Conservation (phyloP, 1,139 yeast genomes). For the Blastobotrys arbuscula region DNA sequence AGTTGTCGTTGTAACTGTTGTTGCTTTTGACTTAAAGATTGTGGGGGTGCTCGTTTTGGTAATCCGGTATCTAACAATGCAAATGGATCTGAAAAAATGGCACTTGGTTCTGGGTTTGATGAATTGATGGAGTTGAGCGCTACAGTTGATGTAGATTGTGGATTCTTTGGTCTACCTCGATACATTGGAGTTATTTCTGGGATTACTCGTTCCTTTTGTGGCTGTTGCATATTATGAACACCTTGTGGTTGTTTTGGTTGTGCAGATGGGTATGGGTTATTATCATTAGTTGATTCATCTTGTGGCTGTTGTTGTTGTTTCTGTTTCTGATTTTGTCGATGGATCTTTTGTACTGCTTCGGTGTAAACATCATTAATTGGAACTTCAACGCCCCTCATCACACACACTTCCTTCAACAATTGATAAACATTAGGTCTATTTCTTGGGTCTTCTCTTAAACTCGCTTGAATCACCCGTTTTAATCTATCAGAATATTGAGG, state of each 20-base stretch:
- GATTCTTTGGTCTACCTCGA: constrained; percentile 23
- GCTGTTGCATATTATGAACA: neutral
- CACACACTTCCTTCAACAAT: constrained; percentile 62
- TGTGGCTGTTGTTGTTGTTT: constrained; percentile 10
- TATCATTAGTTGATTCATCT: neutral
- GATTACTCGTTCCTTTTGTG: constrained; percentile 11
- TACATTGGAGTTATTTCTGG: constrained; percentile 28
- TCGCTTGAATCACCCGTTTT: constrained; percentile 56
- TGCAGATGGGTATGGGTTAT: neutral
- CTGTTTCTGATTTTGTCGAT: constrained; percentile 14
- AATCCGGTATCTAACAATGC: constrained; percentile 16
- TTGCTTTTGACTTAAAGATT: constrained; percentile 6
- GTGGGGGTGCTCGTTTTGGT: neutral
- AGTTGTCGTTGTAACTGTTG: constrained; percentile 4
- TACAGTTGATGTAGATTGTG: constrained; percentile 15
- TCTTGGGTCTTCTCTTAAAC: constrained; percentile 73
- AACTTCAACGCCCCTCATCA: constrained; percentile 46
- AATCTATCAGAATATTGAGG: constrained; percentile 38
- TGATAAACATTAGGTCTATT: constrained; percentile 86
- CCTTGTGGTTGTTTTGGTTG: constrained; percentile 7
- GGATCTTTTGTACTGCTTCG: constrained; percentile 17
- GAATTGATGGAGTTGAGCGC: constrained; percentile 12
- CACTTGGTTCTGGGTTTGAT: constrained; percentile 8
- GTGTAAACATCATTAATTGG: constrained; percentile 42
- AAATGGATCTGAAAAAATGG: constrained; percentile 19